phyloP scores from a whole-genome alignment of 148 eudicot species.

The Spergularia bocconei region DNA sequence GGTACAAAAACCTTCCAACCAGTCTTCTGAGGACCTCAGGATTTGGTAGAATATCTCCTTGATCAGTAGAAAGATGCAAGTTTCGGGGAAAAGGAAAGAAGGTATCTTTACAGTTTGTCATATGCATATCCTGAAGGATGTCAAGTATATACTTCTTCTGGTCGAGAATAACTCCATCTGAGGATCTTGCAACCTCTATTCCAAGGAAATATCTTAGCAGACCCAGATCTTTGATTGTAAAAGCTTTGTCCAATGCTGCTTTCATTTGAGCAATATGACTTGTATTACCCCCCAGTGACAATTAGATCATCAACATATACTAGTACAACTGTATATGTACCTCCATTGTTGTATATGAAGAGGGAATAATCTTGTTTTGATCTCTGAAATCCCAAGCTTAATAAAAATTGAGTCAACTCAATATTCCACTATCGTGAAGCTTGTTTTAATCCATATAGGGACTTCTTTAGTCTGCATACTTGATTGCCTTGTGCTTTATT shows the following conservation, averaged over 20 bases:
- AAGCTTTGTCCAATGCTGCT: background rate
- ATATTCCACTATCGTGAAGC: background rate
- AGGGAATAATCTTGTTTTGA: background rate
- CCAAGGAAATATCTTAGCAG: background rate
- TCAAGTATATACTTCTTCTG: background rate
- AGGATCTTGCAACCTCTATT: background rate
- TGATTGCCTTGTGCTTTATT: background rate
- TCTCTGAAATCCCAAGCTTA: background rate
- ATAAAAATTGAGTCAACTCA: background rate
- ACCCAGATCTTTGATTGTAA: constrained; percentile 7
- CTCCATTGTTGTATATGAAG: background rate
- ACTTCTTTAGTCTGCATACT: background rate
- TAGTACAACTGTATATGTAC: background rate
- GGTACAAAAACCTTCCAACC: background rate
- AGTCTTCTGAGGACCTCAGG: background rate
- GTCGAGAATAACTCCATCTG: background rate
- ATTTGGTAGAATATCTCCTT: background rate
- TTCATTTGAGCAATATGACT: background rate
- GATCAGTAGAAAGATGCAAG: background rate
- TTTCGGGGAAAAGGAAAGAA: background rate
- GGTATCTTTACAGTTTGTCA: background rate
- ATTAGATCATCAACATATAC: background rate
- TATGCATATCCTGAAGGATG: background rate
- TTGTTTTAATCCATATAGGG: background rate
- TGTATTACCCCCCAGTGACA: background rate